Evolutionary conservation across 768 basidiomycete genomes (phyloP).

Genomic region (Pisolithus microcarpus): DNA sequence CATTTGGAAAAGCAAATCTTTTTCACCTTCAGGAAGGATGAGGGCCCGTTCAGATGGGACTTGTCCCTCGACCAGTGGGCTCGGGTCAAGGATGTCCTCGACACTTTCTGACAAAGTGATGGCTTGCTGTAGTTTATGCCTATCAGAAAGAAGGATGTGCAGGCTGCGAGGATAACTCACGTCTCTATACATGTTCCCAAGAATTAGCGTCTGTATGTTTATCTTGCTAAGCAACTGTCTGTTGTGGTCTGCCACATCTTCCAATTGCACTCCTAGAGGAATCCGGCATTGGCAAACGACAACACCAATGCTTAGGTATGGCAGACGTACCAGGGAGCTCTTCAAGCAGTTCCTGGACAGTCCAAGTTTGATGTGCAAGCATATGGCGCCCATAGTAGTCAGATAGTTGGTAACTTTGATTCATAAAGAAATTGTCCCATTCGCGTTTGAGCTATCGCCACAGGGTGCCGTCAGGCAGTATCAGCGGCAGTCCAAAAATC

Average conservation of each 20-base stretch:
- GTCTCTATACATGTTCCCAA: conserved; percentile 82
- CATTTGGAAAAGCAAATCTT: background rate
- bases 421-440: conserved; percentile 83
- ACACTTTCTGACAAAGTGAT: conserved; percentile 61
- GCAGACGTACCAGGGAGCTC: conserved; percentile 61
- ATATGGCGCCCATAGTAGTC: conserved; percentile 71
- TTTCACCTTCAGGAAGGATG: conserved; percentile 64
- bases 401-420: conserved; percentile 73
- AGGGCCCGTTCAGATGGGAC: conserved; percentile 41
- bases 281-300: background rate
- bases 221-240: conserved; percentile 53
- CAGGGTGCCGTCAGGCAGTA: background rate
- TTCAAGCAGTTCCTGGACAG: conserved; percentile 64
- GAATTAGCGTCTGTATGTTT: conserved; percentile 64
- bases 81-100: conserved; percentile 55
- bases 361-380: conserved; percentile 67
- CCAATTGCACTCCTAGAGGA: conserved; percentile 54
- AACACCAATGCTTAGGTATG: background rate
- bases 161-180: conserved; percentile 35
- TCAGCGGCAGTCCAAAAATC: background rate
- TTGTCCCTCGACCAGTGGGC: conserved; percentile 31
- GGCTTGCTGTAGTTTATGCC: conserved; percentile 52
- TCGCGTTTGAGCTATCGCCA: conserved; percentile 55
- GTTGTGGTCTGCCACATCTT: conserved; percentile 63
- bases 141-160: background rate